Conservation (phyloP, 352 stramenopile genomes). For the Blastocystis sp. region DNA sequence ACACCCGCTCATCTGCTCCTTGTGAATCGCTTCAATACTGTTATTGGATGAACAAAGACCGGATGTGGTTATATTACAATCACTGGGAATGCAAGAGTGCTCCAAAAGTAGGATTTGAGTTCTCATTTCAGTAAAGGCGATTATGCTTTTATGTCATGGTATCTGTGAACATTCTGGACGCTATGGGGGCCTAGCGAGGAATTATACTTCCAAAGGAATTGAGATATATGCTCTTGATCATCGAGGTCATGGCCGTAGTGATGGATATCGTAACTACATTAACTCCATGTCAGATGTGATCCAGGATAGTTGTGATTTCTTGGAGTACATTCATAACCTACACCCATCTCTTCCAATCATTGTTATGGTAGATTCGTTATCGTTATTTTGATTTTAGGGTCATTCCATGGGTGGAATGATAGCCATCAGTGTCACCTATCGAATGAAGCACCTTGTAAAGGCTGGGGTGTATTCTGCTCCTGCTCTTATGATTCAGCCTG, state of each 20-base stretch:
- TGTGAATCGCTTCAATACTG: not conserved
- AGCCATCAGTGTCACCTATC: slow-evolving; percentile 45
- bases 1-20: not conserved
- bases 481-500: slow-evolving; percentile 51
- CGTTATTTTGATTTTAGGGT: slow-evolving; percentile 52
- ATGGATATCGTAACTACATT: slow-evolving; percentile 64
- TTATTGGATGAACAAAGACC: slow-evolving; percentile 48
- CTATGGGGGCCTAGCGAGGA: slow-evolving; percentile 51
- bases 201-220: slow-evolving; percentile 52
- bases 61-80: slow-evolving; percentile 55
- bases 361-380: slow-evolving; percentile 16
- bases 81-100: not conserved
- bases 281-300: slow-evolving; percentile 63
- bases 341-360: slow-evolving; percentile 36
- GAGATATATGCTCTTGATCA: slow-evolving; percentile 64
- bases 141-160: slow-evolving; percentile 64
- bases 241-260: slow-evolving; percentile 63
- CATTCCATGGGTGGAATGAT: slow-evolving; percentile 65
- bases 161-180: slow-evolving; percentile 62
- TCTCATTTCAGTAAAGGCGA: not conserved
- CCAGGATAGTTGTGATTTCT: slow-evolving; percentile 61
- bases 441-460: slow-evolving; percentile 11
- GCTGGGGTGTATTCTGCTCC: slow-evolving; percentile 59
- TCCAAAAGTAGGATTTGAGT: not conserved
- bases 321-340: slow-evolving; percentile 49